Base-by-base conservation (phyloP, 768 basidiomycete species). In the Strobilomyces confusus region DNA sequence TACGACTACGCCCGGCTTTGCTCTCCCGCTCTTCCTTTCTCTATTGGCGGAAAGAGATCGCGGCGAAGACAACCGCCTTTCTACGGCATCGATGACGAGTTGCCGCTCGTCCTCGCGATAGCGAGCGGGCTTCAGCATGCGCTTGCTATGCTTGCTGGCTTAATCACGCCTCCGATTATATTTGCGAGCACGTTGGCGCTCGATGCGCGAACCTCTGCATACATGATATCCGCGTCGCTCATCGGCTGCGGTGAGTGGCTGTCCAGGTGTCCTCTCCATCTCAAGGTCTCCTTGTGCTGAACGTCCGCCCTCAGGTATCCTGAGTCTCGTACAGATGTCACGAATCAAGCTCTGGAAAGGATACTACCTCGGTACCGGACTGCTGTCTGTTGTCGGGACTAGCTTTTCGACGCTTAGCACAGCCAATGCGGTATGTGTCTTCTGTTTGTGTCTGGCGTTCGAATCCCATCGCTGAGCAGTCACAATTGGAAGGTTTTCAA, bases 101-200 rank as follows among this genome's bases (percentile, higher is more conserved):
- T 92, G 5, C 91, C 90, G 2, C 76, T 91, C 29, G 58, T 85
- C 5, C 77, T 92, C 17, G 87, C 89, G 1, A 80, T 91, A 30
- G 75, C 86, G 1, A 82, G 81, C 57, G 90, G 91, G 0, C 72
- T 87, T 15, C 86, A 87, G 61, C 88, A 90, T 63, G 80, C 86
- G 2, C 80, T 91, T 11, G 88, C 87, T 2, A 92, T 92, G 89
- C 77, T 90, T 15, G 88, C 87, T 2, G 89, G 87, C 3, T 73
- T 90, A 40, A 89, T 92, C 60, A 88, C 87, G 0, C 91, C 89
- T 0, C 89, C 91, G 1, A 91, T 91, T 60, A 87, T 90, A 54
- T 84, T 92, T 59, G 81, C 87, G 1, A 80, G 78, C 48, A 66
- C 81, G 5, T 69, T 92, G 34, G 81, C 71, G 53, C 70, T 91